Base-by-base conservation (phyloP, 148 eudicot species). In the Gaultheria prostrata region DNA sequence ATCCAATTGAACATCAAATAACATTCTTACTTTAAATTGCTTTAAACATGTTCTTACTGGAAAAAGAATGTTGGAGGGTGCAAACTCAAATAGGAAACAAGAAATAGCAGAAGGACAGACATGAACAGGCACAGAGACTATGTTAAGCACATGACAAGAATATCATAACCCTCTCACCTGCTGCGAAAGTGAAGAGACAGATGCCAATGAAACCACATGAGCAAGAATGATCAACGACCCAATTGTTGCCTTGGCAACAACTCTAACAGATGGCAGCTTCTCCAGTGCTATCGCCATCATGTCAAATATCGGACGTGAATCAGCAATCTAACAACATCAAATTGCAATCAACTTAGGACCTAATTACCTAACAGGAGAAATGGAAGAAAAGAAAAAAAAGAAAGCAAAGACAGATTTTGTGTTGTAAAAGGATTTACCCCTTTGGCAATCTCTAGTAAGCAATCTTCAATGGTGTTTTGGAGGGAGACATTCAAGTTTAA, bases 381-480 rank as follows among this genome's bases (percentile, higher is more conserved):
- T 15, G 11, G 26, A 12, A 20, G 10, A 24, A 26, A 33, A 24
- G 78, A 70, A 21, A 77, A 21, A 49, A 3, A 77, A n/a, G 51
- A 33, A 20, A 49, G 46, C 13, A 80, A 26, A 6, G 13, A 76
- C 56, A 49, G 48, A 26, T 26, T 73, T 74, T 26, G 20, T 59
- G 77, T 7, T 78, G 26, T 49, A 18, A 49, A 79, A 43, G 57
- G 71, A 82, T 85, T 83, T 87, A 97, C 99, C 93, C 98, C 99
- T 90, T 87, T 95, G 26, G 91, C 99, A 75, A 90, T 89, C 89
- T 97, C 98, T 61, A 95, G 86, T 51, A 97, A 86, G 89, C 98
- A 97, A 79, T 92, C 90, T 81, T 93, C 95, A 53, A 94, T 92
- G 45, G 96, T 89, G 85, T 89, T 90, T 88, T 95, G 99, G 54